These are phyloP conservation scores for Suillus ampliporus DNA, from an alignment of 768 basidiomycete genomes.

Conservation along the genomic window DNA sequence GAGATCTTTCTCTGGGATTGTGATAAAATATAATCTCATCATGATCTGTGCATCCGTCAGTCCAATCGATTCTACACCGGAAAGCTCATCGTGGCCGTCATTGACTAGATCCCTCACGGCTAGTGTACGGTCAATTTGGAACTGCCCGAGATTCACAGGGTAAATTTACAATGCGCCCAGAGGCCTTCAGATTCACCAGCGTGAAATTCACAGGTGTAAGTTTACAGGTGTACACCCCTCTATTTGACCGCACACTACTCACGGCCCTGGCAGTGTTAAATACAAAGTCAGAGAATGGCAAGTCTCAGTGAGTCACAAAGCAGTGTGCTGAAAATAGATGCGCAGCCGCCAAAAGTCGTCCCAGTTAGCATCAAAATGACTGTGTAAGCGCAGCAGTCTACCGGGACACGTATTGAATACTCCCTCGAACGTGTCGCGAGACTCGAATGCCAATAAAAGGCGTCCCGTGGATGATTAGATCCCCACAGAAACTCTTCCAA, in stretches of 20 bases:
- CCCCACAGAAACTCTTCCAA: background rate
- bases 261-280: no score
- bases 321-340: background rate
- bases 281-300: background rate
- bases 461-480: background rate
- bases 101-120: background rate
- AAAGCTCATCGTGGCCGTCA: background rate
- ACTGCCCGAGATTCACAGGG: background rate
- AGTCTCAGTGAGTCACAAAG: background rate
- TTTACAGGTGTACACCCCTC: no score
- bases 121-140: conserved; percentile 1
- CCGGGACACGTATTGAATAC: conserved; percentile 2
- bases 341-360: background rate
- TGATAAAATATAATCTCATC: conserved; percentile 1
- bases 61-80: background rate
- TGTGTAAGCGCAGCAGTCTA: conserved; percentile 2
- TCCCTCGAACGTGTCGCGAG: background rate
- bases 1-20: conserved; percentile 4
- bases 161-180: background rate
- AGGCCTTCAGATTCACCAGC: background rate
- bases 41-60: background rate
- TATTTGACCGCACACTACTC: no score
- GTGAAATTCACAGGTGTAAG: background rate
- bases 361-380: background rate
- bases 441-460: background rate